These are phyloP conservation scores for Pachyrhizus erosus DNA, from an alignment of 306 rosid genomes.

Conservation along the genomic window DNA sequence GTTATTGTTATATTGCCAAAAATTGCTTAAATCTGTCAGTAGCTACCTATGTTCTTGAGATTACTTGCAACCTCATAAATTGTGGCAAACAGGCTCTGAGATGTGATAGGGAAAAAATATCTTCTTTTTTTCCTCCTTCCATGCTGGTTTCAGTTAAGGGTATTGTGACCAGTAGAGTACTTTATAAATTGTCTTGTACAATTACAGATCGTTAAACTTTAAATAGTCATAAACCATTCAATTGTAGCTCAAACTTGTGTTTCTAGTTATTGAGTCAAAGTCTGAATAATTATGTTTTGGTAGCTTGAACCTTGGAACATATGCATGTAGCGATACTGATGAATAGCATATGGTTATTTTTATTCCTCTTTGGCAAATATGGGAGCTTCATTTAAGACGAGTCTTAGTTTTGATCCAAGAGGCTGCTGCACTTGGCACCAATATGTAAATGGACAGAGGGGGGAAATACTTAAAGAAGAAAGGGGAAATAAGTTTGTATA, in stretches of 20 bases:
- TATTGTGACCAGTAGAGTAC: background rate
- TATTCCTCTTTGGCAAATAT: conserved; percentile 24
- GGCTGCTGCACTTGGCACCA: conserved; percentile 25
- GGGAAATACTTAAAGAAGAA: conserved; percentile 1
- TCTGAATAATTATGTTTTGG: conserved; percentile 17
- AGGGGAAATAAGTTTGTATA: conserved; percentile 8
- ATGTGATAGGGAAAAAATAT: background rate
- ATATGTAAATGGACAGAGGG: conserved; percentile 12
- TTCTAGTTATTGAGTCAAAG: background rate
- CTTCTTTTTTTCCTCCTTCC: conserved; percentile 1
- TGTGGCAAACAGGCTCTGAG: conserved; percentile 16
- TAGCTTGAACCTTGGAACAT: conserved; percentile 29
- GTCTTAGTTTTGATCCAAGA: conserved; percentile 33
- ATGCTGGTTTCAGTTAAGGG: conserved; percentile 17
- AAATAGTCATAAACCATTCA: conserved; percentile 30
- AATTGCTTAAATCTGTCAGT: background rate
- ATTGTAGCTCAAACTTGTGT: conserved; percentile 4
- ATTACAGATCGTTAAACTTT: background rate
- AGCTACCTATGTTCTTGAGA: conserved; percentile 8
- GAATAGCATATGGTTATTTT: conserved; percentile 17
- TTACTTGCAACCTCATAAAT: conserved; percentile 26
- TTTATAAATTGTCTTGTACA: conserved; percentile 22
- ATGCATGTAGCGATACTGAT: conserved; percentile 15
- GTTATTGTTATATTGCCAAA: conserved; percentile 17
- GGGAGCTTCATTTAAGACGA: conserved; percentile 13